Evolutionary conservation across 2,329 filamentous ascomycete genomes (phyloP).

Genomic region (Aspergillus fumigatus): DNA sequence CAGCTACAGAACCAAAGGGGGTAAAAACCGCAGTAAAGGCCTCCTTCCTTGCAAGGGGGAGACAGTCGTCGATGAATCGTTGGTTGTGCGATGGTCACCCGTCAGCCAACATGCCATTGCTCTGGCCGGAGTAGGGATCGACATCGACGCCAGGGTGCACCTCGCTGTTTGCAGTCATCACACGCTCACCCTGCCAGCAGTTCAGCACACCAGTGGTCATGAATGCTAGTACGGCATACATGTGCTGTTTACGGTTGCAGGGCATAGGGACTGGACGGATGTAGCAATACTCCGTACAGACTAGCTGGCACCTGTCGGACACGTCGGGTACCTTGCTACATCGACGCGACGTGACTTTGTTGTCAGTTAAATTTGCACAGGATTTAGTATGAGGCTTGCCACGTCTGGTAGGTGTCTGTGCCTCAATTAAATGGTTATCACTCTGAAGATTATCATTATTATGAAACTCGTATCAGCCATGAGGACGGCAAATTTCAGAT

Average conservation of each 20-base stretch:
- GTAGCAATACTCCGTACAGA: not conserved
- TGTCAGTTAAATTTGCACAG: not conserved
- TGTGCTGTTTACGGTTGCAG: not conserved
- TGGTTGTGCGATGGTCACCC: constrained; percentile 4
- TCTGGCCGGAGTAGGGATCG: constrained; percentile 14
- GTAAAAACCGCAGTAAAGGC: not conserved
- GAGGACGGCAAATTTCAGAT: not conserved
- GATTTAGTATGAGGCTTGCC: not conserved
- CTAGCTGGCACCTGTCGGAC: not conserved
- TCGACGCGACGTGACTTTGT: not conserved
- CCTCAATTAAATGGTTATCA: not conserved
- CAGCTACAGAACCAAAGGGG: not conserved
- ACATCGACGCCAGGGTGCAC: constrained; percentile 4
- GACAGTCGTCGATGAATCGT: constrained; percentile 1
- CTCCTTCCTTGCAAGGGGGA: constrained; percentile 13
- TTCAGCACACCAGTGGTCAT: not conserved
- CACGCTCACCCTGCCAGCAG: not conserved
- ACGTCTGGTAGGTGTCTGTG: not conserved
- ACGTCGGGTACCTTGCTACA: not conserved
- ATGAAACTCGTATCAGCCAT: not conserved
- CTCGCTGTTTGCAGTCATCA: constrained; percentile 13
- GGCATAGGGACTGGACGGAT: not conserved
- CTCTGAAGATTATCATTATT: not conserved
- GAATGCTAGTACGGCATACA: not conserved
- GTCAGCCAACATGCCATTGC: constrained; percentile 13